A percentile compares a stretch with the other conserved stretches of the same genome.
Evolutionary conservation across 176 grass and related monocot genomes (phyloP).

Genomic region (Paspalum vaginatum): DNA sequence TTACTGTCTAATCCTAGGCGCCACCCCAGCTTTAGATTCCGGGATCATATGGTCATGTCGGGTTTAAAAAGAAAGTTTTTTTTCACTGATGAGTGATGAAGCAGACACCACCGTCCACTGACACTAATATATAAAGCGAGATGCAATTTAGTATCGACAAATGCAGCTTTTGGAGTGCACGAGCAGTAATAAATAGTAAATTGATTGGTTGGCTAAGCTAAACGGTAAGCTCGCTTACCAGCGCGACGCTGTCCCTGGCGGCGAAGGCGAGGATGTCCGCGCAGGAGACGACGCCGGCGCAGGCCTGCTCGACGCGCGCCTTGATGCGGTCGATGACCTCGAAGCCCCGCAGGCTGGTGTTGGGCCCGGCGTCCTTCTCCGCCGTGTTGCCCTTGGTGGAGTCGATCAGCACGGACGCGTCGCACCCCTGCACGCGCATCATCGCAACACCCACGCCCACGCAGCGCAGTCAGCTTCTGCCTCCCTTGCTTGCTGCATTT

Average conservation of each 20-base stretch:
- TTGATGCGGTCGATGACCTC: constrained; percentile 77
- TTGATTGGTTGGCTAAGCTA: background rate
- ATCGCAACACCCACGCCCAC: no score
- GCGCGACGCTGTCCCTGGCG: constrained; percentile 75
- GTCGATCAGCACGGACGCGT: constrained; percentile 86
- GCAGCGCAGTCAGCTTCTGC: background rate
- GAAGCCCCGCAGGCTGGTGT: constrained; percentile 80
- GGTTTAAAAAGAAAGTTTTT: constrained; percentile 19
- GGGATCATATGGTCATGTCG: constrained; percentile 37
- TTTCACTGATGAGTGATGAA: background rate
- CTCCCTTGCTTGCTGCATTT: background rate
- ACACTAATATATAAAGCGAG: constrained; percentile 13
- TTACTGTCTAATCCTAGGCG: constrained; percentile 26
- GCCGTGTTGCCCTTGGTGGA: constrained; percentile 66
- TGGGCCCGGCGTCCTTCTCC: constrained; percentile 83
- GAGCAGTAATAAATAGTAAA: background rate
- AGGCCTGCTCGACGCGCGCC: constrained; percentile 64
- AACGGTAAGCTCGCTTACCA: constrained; percentile 29
- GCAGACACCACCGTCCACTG: background rate
- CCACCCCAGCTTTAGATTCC: constrained; percentile 27
- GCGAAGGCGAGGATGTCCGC: constrained; percentile 95
- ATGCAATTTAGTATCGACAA: constrained; percentile 5
- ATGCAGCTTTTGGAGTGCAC: background rate
- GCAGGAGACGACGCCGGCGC: constrained; percentile 77
- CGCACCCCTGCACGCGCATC: constrained; percentile 58